Percentiles rank a stretch among this genome's conserved stretches.
Conservation (phyloP, 768 basidiomycete genomes). For the Suillus plorans region DNA sequence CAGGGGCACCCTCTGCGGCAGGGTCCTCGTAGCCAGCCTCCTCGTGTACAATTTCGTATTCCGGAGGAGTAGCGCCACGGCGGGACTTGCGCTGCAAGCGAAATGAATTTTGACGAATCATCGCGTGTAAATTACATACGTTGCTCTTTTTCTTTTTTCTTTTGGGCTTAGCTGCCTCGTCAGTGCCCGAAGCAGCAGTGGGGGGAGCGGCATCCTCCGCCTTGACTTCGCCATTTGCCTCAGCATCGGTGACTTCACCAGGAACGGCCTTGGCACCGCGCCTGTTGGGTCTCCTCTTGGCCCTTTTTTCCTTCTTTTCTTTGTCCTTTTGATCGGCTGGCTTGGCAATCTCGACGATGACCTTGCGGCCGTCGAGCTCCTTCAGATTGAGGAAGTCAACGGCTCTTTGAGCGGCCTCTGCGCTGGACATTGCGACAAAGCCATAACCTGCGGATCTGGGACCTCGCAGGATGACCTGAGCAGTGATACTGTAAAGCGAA, state of each 20-base stretch:
- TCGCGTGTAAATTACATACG: conserved; percentile 35
- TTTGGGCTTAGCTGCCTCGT: conserved; percentile 64
- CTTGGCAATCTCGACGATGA: conserved; percentile 93
- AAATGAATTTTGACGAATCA: conserved; percentile 15
- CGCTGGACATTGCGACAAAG: conserved; percentile 81
- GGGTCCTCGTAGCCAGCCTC: conserved; percentile 32
- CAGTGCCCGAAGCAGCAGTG: conserved; percentile 45
- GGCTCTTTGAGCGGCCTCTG: conserved; percentile 83
- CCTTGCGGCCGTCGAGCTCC: conserved; percentile 85
- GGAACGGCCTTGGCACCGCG: conserved; percentile 85
- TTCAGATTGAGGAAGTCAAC: conserved; percentile 83
- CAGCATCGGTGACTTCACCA: conserved; percentile 87
- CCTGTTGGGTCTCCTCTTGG: conserved; percentile 81
- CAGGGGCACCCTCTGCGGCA: conserved; percentile 37
- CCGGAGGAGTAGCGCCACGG: conserved; percentile 36
- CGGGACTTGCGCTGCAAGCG: conserved; percentile 54
- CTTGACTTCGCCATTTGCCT: conserved; percentile 77
- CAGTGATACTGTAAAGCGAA: conserved; percentile 58
- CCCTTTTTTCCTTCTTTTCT: conserved; percentile 74
- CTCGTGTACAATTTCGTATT: conserved; percentile 25
- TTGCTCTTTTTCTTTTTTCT: conserved; percentile 77
- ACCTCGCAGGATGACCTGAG: conserved; percentile 85
- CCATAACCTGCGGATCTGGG: conserved; percentile 88
- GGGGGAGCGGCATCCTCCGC: conserved; percentile 47
- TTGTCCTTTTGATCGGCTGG: conserved; percentile 82